Conservation (phyloP, 345 rosid species). For the Pistacia vera region DNA sequence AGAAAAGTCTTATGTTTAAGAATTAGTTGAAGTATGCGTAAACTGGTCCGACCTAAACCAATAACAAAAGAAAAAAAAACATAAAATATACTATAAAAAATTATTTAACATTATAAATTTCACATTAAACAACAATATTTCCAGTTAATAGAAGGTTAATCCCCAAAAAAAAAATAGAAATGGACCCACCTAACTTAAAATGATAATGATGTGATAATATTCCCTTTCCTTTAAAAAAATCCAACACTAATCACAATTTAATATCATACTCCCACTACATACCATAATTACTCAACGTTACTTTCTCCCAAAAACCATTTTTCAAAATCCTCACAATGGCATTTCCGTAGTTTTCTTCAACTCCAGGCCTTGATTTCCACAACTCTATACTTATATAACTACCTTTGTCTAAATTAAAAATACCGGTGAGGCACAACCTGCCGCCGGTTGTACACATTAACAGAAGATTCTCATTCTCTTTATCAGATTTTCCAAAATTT, state of each 20-base stretch:
- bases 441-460: conserved; percentile 32
- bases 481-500: conserved; percentile 16
- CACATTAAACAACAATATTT: no score
- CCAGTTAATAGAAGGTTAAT: no score
- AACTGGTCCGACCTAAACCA: no score
- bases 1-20: no score
- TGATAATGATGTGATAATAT: conserved; percentile 9
- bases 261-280: conserved; percentile 15
- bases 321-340: conserved; percentile 7
- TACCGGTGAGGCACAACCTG: conserved; percentile 31
- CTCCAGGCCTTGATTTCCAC: conserved; percentile 4
- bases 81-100: no score
- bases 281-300: conserved; percentile 26
- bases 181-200: conserved; percentile 4
- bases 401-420: not conserved
- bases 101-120: no score
- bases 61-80: no score
- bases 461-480: conserved; percentile 38
- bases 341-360: not conserved
- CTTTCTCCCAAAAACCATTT: conserved; percentile 19
- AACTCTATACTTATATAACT: not conserved
- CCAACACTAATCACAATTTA: conserved; percentile 17
- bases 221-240: conserved; percentile 10
- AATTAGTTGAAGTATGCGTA: no score
- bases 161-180: no score